Conservation (phyloP, 2,329 filamentous ascomycete species). For the Fusarium newnesense region DNA sequence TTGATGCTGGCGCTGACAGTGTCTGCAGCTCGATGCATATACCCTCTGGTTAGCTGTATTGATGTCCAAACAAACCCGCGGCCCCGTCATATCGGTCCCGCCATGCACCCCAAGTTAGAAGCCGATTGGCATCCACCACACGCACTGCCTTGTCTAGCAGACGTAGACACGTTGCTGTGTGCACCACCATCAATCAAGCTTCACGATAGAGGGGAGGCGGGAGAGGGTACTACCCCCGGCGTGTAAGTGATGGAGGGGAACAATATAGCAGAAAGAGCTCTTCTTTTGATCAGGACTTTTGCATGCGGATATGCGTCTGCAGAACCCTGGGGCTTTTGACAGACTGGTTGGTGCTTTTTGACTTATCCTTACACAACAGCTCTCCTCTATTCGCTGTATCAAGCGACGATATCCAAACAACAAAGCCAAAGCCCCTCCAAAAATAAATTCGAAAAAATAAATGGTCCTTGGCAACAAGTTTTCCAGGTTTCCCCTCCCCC, state of each 20-base stretch:
- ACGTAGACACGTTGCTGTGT: conserved; percentile 38
- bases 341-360: conserved; percentile 21
- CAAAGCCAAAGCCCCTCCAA: conserved; percentile 24
- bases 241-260: conserved; percentile 31
- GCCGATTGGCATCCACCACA: conserved; percentile 44
- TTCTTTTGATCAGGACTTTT: conserved; percentile 24
- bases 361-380: conserved; percentile 36
- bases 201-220: conserved; percentile 17
- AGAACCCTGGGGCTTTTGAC: conserved; percentile 22
- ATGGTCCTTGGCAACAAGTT: conserved; percentile 33
- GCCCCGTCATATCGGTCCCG: conserved; percentile 44
- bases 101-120: conserved; percentile 38
- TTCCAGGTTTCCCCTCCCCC: conserved; percentile 38
- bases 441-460: conserved; percentile 39
- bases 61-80: conserved; percentile 45
- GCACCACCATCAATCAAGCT: conserved; percentile 32
- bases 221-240: conserved; percentile 26
- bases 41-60: conserved; percentile 44
- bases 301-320: conserved; percentile 16
- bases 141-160: conserved; percentile 36
- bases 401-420: conserved; percentile 35
- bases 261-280: conserved; percentile 25
- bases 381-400: conserved; percentile 34
- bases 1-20: conserved; percentile 33
- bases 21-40: conserved; percentile 35